phyloP scores from a whole-genome alignment of 495 filamentous ascomycete genomes.

The Penicillium lividum region DNA sequence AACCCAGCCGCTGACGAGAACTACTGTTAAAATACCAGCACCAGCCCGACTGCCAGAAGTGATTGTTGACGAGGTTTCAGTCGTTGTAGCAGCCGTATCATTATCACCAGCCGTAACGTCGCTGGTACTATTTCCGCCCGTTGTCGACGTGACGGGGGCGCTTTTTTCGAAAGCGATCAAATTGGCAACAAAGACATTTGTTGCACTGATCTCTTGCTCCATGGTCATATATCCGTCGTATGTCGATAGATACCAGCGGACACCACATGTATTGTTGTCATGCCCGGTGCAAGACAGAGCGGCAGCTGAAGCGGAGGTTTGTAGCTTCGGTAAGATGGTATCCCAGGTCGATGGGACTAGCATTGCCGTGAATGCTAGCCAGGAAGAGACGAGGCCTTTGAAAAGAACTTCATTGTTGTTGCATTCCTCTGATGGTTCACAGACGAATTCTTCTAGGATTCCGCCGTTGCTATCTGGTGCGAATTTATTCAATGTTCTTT shows the following conservation, averaged over 20 bases:
- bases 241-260: constrained; percentile 62
- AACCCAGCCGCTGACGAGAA: constrained; percentile 35
- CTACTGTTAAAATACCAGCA: constrained; percentile 41
- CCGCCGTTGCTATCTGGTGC: constrained; percentile 51
- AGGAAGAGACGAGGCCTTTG: constrained; percentile 75
- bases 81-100: not conserved
- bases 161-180: constrained; percentile 27
- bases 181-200: constrained; percentile 53
- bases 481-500: constrained; percentile 38
- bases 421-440: constrained; percentile 61
- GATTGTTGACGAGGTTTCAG: not conserved
- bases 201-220: constrained; percentile 51
- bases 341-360: constrained; percentile 61
- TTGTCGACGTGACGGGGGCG: constrained; percentile 15
- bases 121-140: constrained; percentile 26
- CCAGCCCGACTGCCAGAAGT: constrained; percentile 20
- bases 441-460: constrained; percentile 65
- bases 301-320: constrained; percentile 65
- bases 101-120: constrained; percentile 17
- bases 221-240: constrained; percentile 68
- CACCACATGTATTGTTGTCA: constrained; percentile 67
- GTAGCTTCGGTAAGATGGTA: constrained; percentile 64
- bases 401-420: constrained; percentile 74
- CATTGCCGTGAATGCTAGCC: constrained; percentile 72
- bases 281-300: constrained; percentile 65